Evolutionary conservation across 1,284 basidiomycete genomes (phyloP), one percentile per base, ranked within the genome.

Genomic region (Sporisorium scitamineum): DNA sequence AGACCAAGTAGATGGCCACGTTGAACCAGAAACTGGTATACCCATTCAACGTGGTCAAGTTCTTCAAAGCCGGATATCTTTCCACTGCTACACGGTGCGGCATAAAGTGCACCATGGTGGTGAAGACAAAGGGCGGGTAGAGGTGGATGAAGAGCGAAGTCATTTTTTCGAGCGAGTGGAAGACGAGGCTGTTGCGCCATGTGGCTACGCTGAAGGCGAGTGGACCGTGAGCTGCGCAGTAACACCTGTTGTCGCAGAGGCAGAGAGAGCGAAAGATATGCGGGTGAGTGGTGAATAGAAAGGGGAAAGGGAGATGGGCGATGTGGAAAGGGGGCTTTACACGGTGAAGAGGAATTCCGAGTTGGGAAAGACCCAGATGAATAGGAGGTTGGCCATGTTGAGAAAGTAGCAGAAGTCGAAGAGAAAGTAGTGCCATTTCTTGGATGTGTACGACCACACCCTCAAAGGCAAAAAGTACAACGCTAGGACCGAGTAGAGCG

Each of bases 171-270:
- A 90, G 89, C 79, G 95, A 94, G 84, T 97, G 95, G 87, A 97
- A 97, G 7, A 97, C 95, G 24, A 72, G 57, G 29, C 57, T 63
- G 55, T 97, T 97, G 69, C 95, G 89, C 95, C 95, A 97, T 3
- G 95, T 97, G 77, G 96, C 93, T 50, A 97, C 94, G 0, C 94
- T 94, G 72, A 92, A 94, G 0, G 94, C 95, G 37, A 97, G 89
- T 0, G 93, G 91, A 0, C 95, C 88, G 26, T 74, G 71, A 4
- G 76, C 80, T 27, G 74, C 76, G 57, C 73, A 78, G 62, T 78
- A 79, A 56, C 60, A 82, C n/a, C 58, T 71, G 61, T 45, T 14
- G n/a, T 5, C 18, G 41, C 32, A 51, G 50, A 18, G 39, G 50
- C 11, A 26, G 18, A 14, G 14, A 9, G 39, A 9, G 39, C 4